Evolutionary conservation across 2,329 filamentous ascomycete species (phyloP).

Genomic region (Colletotrichum zoysiae): DNA sequence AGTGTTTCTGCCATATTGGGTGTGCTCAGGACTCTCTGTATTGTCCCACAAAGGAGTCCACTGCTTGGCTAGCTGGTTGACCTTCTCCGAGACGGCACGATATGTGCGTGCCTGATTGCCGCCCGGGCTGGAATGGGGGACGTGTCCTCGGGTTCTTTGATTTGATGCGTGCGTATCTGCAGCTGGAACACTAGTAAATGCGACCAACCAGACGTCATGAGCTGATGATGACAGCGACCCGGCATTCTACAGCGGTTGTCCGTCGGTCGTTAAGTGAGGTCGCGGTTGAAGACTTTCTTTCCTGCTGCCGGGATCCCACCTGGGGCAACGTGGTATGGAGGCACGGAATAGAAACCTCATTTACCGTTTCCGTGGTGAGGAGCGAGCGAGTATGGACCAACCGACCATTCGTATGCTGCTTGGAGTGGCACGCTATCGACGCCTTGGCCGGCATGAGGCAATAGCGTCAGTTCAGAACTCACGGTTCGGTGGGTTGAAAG

Average conservation of each 20-base stretch:
- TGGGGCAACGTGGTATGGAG: slow-evolving; percentile 16
- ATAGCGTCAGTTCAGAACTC: slow-evolving; percentile 9
- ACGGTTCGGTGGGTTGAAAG: background rate
- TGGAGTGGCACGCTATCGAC: slow-evolving; percentile 16
- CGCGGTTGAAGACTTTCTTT: slow-evolving; percentile 15
- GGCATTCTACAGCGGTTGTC: slow-evolving; percentile 14
- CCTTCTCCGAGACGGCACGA: background rate
- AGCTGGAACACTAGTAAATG: slow-evolving; percentile 4
- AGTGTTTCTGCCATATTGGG: slow-evolving; percentile 30
- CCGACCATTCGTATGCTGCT: slow-evolving; percentile 1
- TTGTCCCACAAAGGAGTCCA: slow-evolving; percentile 5
- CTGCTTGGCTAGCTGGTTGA: background rate
- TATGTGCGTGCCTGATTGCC: slow-evolving; percentile 16
- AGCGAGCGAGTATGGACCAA: slow-evolving; percentile 2
- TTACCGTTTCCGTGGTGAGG: slow-evolving; percentile 39
- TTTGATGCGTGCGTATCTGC: slow-evolving; percentile 3
- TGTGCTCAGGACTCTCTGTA: background rate
- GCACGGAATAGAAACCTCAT: slow-evolving; percentile 26
- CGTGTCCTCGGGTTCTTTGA: slow-evolving; percentile 8
- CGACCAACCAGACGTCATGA: slow-evolving; percentile 15
- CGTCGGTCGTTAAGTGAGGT: slow-evolving; percentile 14
- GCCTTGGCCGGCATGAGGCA: slow-evolving; percentile 22
- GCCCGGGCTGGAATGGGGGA: slow-evolving; percentile 1
- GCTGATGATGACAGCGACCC: slow-evolving; percentile 22
- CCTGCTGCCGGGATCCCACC: slow-evolving; percentile 22